A percentile compares a stretch with the other conserved stretches of the same genome.
Conservation (phyloP, 2,329 filamentous ascomycete genomes). For the Pseudogymnoascus sp. region DNA sequence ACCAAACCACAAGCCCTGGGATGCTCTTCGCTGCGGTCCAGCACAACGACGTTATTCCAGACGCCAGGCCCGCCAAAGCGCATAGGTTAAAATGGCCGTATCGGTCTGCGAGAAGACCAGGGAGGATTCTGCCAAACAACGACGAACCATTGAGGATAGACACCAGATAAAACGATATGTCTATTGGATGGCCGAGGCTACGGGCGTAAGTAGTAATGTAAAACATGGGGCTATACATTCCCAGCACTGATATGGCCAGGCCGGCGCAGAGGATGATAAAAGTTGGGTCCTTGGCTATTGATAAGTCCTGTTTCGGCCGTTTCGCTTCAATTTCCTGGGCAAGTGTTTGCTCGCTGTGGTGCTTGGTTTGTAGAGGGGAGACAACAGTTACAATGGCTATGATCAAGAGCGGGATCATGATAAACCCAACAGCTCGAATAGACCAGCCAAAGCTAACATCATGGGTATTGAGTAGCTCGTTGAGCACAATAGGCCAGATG, state of each 20-base stretch:
- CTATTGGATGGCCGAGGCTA: slow-evolving; percentile 11
- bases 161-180: slow-evolving; percentile 18
- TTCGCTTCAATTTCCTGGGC: background rate
- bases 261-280: slow-evolving; percentile 12
- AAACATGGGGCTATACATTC: slow-evolving; percentile 18
- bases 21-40: slow-evolving; percentile 17
- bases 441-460: slow-evolving; percentile 26
- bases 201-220: slow-evolving; percentile 17
- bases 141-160: slow-evolving; percentile 19
- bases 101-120: slow-evolving; percentile 17
- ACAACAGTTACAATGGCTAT: slow-evolving; percentile 14
- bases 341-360: background rate
- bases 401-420: slow-evolving; percentile 19
- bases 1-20: slow-evolving; percentile 15
- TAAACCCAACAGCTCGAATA: slow-evolving; percentile 19
- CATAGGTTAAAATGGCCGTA: slow-evolving; percentile 19
- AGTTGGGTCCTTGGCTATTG: slow-evolving; percentile 13
- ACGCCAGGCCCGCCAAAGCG: slow-evolving; percentile 13
- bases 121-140: slow-evolving; percentile 18
- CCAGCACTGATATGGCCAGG: slow-evolving; percentile 17
- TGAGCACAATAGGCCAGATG: slow-evolving; percentile 28
- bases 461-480: slow-evolving; percentile 22
- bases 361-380: background rate
- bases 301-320: slow-evolving; percentile 15
- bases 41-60: slow-evolving; percentile 17